Conservation (phyloP, 805 yeast species). For the Cyberlindnera bimundalis region DNA sequence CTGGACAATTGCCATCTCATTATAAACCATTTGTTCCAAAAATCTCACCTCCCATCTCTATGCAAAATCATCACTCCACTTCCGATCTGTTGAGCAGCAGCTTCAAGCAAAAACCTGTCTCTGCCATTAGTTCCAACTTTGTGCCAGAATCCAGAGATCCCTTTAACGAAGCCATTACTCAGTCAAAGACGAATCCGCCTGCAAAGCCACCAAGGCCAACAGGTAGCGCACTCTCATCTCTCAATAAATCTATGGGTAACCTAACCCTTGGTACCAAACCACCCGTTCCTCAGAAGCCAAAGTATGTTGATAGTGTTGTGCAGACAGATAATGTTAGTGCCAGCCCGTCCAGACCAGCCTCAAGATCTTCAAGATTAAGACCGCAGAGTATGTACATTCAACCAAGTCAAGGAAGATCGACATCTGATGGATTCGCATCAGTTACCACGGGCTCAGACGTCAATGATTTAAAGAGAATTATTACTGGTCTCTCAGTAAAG, state of each 20-base stretch:
- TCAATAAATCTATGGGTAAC: constrained; percentile 25
- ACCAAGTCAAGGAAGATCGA: constrained; percentile 10
- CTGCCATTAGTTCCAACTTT: constrained; percentile 6
- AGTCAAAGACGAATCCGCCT: constrained; percentile 16
- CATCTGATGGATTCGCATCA: constrained; percentile 10
- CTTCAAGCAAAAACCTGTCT: constrained; percentile 5
- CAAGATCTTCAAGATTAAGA: constrained; percentile 17
- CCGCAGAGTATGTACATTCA: constrained; percentile 36
- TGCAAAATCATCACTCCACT: constrained; percentile 5
- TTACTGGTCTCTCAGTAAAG: constrained; percentile 25
- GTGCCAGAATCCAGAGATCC: constrained; percentile 9
- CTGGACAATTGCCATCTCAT: neutral
- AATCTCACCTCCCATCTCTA: neutral
- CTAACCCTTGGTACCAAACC: constrained; percentile 17
- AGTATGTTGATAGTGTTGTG: constrained; percentile 28
- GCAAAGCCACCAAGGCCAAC: constrained; percentile 23
- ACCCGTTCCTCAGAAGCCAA: constrained; percentile 17
- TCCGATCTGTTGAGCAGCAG: constrained; percentile 3
- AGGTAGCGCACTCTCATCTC: constrained; percentile 3
- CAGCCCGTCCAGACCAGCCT: constrained; percentile 4
- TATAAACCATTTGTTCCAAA: neutral
- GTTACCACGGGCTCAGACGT: constrained; percentile 3
- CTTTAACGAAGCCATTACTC: constrained; percentile 3
- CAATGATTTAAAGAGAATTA: constrained; percentile 26
- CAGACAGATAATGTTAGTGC: constrained; percentile 22